These are phyloP conservation scores for Boletus subparvulus DNA, from an alignment of 768 basidiomycete species.

Conservation along the genomic window DNA sequence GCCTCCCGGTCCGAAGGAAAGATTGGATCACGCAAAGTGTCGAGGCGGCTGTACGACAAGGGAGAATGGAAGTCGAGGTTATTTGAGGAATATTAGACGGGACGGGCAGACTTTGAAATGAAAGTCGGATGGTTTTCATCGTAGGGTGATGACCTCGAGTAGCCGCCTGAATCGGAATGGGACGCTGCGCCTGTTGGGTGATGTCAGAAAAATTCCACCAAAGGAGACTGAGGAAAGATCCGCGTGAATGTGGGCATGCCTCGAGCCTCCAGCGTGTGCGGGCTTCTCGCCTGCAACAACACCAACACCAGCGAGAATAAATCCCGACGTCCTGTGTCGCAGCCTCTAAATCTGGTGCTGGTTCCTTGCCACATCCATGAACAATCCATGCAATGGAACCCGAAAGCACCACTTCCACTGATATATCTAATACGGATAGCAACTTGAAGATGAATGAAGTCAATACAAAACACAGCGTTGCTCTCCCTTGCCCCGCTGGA, in stretches of 20 bases:
- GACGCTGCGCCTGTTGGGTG: neutral
- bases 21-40: neutral
- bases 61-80: slow-evolving; percentile 14
- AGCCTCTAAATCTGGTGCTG: neutral
- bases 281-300: neutral
- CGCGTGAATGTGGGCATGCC: neutral
- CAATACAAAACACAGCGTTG: neutral
- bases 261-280: slow-evolving; percentile 2
- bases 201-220: neutral
- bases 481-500: too few species aligned
- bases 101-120: neutral
- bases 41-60: slow-evolving; percentile 4
- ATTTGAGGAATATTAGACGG: slow-evolving; percentile 1
- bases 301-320: neutral
- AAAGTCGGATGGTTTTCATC: neutral
- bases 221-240: neutral
- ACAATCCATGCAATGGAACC: neutral
- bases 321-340: neutral
- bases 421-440: neutral
- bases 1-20: neutral
- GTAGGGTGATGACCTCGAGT: neutral
- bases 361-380: neutral
- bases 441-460: neutral
- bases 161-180: neutral
- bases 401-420: neutral